Evolutionary conservation across 2,329 filamentous ascomycete species (phyloP), one percentile per base, ranked within the genome.

Genomic region (Alternaria infectoria): DNA sequence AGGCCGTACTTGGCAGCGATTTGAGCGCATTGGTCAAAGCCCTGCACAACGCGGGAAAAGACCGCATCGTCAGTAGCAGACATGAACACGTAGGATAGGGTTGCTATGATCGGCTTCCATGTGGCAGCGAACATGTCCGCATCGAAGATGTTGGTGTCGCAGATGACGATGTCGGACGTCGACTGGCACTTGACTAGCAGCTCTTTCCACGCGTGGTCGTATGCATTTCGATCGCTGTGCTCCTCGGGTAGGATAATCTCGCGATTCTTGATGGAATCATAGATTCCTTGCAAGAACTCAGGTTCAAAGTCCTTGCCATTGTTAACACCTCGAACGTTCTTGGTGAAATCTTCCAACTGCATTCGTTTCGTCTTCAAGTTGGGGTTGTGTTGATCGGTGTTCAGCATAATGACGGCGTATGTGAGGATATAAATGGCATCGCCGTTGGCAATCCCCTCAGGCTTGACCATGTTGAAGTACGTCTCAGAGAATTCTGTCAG

Each of bases 191-290:
- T 98, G 67, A 93, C 82, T 44, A 98, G 83, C 11, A 99, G 83
- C 79, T 99, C 96, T 78, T 95, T 95, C 96, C 96, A 99, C 3
- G 96, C 95, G 80, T 97, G 96, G 78, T 98, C 95, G 76, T 98
- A 98, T 1, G 93, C 94, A 81, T 97, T 91, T 77, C 95, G 92
- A 79, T 97, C 97, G 76, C 97, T 94, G 78, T 98, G 96, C 80
- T 99, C 96, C 69, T 98, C 96, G 0, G 96, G 96, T 21, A 99
- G 83, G 68, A 99, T 97, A 67, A 99, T 99, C 80, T 99, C 96
- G 69, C 96, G 93, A 17, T 89, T 89, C 77, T 91, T 93, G 82
- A 99, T 99, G 1, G 93, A 93, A 71, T 97, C 90, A 74, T 91
- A 99, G 59, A 98, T 97, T 3, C 88, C 88, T 75, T 93, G 88